A percentile compares a stretch with the other conserved stretches of the same genome.
Evolutionary conservation across 305 asterid genomes (phyloP).

Genomic region (Striga hermonthica): DNA sequence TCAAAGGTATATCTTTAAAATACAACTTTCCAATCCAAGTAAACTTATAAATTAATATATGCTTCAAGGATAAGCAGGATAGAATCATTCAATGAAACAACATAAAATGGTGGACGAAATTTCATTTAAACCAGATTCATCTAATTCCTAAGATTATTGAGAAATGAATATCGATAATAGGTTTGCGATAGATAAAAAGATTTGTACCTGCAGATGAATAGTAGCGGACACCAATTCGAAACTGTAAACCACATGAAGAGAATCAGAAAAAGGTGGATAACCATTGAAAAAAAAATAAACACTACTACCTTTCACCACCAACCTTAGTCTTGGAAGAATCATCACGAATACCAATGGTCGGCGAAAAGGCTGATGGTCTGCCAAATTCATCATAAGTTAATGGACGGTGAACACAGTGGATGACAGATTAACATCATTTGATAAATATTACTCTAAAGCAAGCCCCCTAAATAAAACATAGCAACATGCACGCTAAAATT

Average conservation of each 20-base stretch:
- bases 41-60: constrained; percentile 14
- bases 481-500: constrained; percentile 2
- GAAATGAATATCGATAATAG: neutral
- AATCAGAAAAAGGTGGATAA: constrained; percentile 27
- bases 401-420: constrained; percentile 13
- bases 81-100: constrained; percentile 7
- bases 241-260: constrained; percentile 50
- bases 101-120: constrained; percentile 6
- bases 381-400: constrained; percentile 34
- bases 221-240: constrained; percentile 52
- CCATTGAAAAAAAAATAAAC: constrained; percentile 27
- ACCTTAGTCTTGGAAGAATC: constrained; percentile 58
- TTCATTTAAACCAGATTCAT: constrained; percentile 10
- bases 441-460: constrained; percentile 20
- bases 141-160: constrained; percentile 8
- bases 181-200: constrained; percentile 14
- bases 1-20: neutral
- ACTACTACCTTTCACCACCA: constrained; percentile 31
- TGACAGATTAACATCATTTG: constrained; percentile 20
- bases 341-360: constrained; percentile 44
- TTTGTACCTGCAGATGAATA: constrained; percentile 73
- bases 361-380: constrained; percentile 56
- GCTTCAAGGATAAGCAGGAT: neutral
- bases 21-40: neutral
- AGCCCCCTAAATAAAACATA: constrained; percentile 13